Base-by-base conservation (phyloP, 1,284 basidiomycete species). In the Irpex sp. region DNA sequence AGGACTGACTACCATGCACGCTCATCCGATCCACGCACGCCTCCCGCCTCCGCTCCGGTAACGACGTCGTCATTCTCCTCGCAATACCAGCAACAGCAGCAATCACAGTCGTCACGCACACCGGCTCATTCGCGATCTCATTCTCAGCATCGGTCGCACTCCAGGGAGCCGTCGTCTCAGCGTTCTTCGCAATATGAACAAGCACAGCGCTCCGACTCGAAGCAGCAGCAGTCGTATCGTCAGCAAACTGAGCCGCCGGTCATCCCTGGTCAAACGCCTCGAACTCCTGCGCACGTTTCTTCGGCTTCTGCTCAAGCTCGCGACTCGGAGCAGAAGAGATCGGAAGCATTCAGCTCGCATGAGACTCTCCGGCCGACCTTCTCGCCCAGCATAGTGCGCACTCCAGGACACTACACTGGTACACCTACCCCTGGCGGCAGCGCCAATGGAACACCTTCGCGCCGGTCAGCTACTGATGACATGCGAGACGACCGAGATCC, bases 291-390 rank as follows among this genome's bases (percentile, higher is more conserved):
- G 11, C 52, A 58, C 40, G 52, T 57, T 8, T 63, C 64, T 7
- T 65, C 66, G 3, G 56, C 65, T 5, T 64, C 66, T 17, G 34
- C 57, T 6, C 66, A 67, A 57, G 61, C 61, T 8, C 60, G 52
- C 1, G 13, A 51, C 6, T 61, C 61, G 4, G n/a, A 64, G 19
- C 54, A 52, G n/a, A 62, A 70, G 37, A 70, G 69, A 49, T 69
- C 72, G 0, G 75, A 78, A 38, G 73, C 75, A 0, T 87, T 81
- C 68, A 86, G 81, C 0, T 70, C 80, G 7, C 77, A 75, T 58
- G 76, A 72, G 19, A 81, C 84, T 19, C 81, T 90, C 13, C 81
- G 85, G 55, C 78, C 86, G 0, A 90, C 89, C 0, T 91, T 91
- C 69, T 86, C 86, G 2, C 71, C 83, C 17, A 83, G 77, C 55